A percentile compares a stretch with the other conserved stretches of the same genome.
phyloP scores from a whole-genome alignment of 345 rosid genomes.

The Eutrema yunnanense region DNA sequence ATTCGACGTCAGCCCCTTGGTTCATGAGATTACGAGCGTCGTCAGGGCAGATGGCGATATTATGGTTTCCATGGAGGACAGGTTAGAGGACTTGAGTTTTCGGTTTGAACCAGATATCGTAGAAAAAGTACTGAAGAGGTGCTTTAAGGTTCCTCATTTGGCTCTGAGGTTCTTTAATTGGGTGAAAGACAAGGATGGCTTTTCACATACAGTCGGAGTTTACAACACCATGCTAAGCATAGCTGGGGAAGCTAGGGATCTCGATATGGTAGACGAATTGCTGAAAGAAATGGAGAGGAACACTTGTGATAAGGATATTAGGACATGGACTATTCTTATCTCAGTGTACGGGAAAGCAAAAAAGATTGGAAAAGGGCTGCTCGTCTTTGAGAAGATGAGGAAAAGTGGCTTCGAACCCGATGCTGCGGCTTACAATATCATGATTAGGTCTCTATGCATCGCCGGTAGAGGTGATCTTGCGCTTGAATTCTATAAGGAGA shows the following conservation, averaged over 20 bases:
- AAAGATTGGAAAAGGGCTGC: constrained; percentile 55
- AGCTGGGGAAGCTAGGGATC: constrained; percentile 57
- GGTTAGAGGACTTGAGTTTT: constrained; percentile 40
- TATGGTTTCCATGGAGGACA: constrained; percentile 51
- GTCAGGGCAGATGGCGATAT: constrained; percentile 37
- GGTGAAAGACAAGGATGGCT: constrained; percentile 53
- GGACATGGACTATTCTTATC: constrained; percentile 69
- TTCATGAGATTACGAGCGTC: constrained; percentile 48
- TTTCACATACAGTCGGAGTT: constrained; percentile 36
- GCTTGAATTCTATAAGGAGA: constrained; percentile 65
- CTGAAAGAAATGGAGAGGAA: constrained; percentile 61
- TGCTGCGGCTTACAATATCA: constrained; percentile 35
- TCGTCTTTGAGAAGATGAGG: constrained; percentile 58
- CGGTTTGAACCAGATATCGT: constrained; percentile 49
- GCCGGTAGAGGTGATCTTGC: constrained; percentile 62
- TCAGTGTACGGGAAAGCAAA: constrained; percentile 55
- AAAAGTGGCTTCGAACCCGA: constrained; percentile 52
- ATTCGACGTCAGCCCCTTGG: constrained; percentile 44
- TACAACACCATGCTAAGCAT: constrained; percentile 58
- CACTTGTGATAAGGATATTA: constrained; percentile 45
- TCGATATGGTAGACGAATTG: constrained; percentile 41
- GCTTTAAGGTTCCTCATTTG: constrained; percentile 71
- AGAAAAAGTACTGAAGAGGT: constrained; percentile 70
- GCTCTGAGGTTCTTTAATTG: constrained; percentile 70
- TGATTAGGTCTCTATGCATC: constrained; percentile 48